A percentile compares a stretch with the other conserved stretches of the same genome.
These are phyloP conservation scores for Ceratocystis albifundus DNA, from an alignment of 2,329 filamentous ascomycete genomes.

Conservation along the genomic window DNA sequence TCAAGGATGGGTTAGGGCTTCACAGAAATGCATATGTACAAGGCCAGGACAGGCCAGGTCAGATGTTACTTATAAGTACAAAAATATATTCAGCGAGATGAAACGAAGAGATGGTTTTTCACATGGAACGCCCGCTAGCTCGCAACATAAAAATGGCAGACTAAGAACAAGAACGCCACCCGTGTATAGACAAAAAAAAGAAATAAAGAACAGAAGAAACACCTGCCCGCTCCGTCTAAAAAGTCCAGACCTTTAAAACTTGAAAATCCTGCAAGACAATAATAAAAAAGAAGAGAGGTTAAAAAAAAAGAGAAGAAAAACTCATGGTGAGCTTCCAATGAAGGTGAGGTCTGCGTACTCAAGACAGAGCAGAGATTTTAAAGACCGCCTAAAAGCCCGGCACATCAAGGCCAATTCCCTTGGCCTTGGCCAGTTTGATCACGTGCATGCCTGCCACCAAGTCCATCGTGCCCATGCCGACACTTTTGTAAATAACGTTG, in stretches of 20 bases:
- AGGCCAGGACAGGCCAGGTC: not conserved
- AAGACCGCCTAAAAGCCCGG: slow-evolving; percentile 37
- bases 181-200: too few species aligned
- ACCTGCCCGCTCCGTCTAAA: not conserved
- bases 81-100: slow-evolving; percentile 8
- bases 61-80: slow-evolving; percentile 6
- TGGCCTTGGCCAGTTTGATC: slow-evolving; percentile 44
- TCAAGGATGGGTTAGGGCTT: not conserved
- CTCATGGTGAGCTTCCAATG: not conserved
- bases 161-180: too few species aligned
- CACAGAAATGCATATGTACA: too few species aligned
- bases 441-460: slow-evolving; percentile 49
- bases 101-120: not conserved
- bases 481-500: slow-evolving; percentile 58
- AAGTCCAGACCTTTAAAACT: not conserved
- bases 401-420: slow-evolving; percentile 43
- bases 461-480: slow-evolving; percentile 56
- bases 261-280: too few species aligned
- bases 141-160: not conserved
- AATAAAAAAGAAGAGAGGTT: not conserved
- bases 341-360: not conserved
- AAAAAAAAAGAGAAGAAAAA: not conserved
- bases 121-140: slow-evolving; percentile 2
- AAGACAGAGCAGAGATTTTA: not conserved
- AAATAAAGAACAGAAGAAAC: not conserved